Conservation (phyloP, 371 early-diverging fungal species). For the Mucor racemosus region DNA sequence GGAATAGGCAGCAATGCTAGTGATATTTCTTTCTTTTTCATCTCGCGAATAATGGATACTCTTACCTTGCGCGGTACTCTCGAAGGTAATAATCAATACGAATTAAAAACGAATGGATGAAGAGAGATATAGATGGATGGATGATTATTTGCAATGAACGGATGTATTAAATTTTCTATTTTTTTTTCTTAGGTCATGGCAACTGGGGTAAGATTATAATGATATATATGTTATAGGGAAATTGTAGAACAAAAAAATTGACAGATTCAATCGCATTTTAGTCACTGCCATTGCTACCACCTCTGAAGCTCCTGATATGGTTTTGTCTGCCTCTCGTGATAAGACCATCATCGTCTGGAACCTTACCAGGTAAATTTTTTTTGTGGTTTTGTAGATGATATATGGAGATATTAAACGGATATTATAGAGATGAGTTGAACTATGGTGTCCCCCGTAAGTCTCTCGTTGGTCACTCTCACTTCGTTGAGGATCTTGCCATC, state of each 20-base stretch:
- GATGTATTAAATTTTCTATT: neutral
- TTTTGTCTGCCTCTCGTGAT: constrained; percentile 95
- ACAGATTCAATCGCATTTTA: constrained; percentile 7
- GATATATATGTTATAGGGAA: neutral
- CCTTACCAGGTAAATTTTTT: constrained; percentile 65
- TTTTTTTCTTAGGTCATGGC: constrained; percentile 36
- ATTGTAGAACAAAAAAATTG: neutral
- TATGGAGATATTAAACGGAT: neutral
- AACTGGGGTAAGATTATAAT: constrained; percentile 38
- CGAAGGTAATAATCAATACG: constrained; percentile 29
- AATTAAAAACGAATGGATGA: neutral
- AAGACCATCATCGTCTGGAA: constrained; percentile 97
- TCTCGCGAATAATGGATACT: constrained; percentile 49
- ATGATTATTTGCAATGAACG: constrained; percentile 24
- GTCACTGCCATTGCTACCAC: constrained; percentile 97
- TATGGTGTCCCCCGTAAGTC: constrained; percentile 92
- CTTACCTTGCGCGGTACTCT: constrained; percentile 50
- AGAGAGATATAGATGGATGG: constrained; percentile 1
- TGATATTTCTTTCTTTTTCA: constrained; percentile 44
- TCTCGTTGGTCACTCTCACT: constrained; percentile 97
- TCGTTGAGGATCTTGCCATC: constrained; percentile 95
- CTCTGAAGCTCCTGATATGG: constrained; percentile 90
- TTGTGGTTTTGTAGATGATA: neutral
- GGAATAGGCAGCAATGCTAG: constrained; percentile 6
- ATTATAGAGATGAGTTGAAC: constrained; percentile 78